Evolutionary conservation across 2,329 filamentous ascomycete genomes (phyloP).

Genomic region (Talaromyces albobiverticillius): DNA sequence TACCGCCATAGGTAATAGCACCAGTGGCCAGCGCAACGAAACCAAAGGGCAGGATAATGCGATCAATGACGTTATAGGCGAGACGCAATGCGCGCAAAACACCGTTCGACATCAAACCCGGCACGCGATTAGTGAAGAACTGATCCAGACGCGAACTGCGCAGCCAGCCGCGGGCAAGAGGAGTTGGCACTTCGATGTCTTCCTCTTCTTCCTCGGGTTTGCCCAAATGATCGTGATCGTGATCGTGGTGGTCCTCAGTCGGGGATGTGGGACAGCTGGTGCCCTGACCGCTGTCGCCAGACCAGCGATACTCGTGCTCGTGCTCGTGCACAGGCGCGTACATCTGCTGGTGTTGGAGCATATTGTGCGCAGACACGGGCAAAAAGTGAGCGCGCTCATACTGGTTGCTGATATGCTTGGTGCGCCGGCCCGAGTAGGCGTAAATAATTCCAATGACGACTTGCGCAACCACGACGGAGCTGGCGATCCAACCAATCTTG

Average conservation of each 20-base stretch:
- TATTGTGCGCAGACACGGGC: conserved; percentile 57
- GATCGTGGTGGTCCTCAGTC: conserved; percentile 52
- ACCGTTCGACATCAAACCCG: conserved; percentile 54
- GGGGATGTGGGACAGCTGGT: conserved; percentile 67
- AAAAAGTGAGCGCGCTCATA: conserved; percentile 61
- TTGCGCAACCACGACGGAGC: conserved; percentile 69
- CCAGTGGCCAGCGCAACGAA: conserved; percentile 72
- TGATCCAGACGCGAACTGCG: conserved; percentile 46
- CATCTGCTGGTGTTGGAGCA: conserved; percentile 51
- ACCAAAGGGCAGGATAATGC: conserved; percentile 72
- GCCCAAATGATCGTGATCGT: too few relatives aligned
- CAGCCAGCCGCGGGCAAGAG: conserved; percentile 39
- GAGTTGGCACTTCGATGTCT: conserved; percentile 36
- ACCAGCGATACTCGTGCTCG: conserved; percentile 54
- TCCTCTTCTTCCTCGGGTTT: conserved; percentile 32
- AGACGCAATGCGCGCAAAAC: conserved; percentile 59
- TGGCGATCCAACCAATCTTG: conserved; percentile 81
- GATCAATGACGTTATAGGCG: conserved; percentile 68
- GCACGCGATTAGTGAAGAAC: conserved; percentile 54
- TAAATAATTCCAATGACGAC: conserved; percentile 65
- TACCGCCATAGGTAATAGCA: conserved; percentile 72
- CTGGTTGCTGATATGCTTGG: conserved; percentile 27
- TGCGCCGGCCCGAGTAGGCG: conserved; percentile 53
- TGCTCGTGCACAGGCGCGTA: conserved; percentile 42
- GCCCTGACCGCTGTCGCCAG: conserved; percentile 71